Evolutionary conservation across 108 stramenopile genomes (phyloP), one percentile per base, ranked within the genome.

Genomic region (Skeletonema grethae): DNA sequence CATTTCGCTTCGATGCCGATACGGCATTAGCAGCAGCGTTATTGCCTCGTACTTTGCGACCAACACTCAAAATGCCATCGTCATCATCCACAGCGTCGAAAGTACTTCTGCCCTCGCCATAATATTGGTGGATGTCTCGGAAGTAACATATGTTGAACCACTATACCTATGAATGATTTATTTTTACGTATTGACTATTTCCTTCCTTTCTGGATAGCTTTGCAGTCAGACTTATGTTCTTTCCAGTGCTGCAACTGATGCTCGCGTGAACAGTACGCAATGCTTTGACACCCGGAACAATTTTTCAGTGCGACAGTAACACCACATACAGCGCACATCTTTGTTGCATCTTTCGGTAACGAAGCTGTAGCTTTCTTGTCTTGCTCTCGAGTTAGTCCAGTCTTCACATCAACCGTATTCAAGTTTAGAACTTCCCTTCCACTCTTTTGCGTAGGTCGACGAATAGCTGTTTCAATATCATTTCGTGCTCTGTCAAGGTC

Each of bases 191-290:
- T 34, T 34, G 6, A 34, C 32, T 60, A 28, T 59, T n/a, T 61
- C 5, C 11, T 18, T 67, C 8, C 9, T 28, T 60, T 62, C 34
- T 30, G 15, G 38, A 18, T 18, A 5, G 5, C 58, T 38, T 38
- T 60, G 24, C 67, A 69, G 0, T 6, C 57, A 11, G 58, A 15
- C 45, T 69, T 69, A 20, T 69, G 67, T 4, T 69, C 61, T 20
- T 60, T 60, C 67, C 67, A 69, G 58, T 69, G 31, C n/a, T 62
- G 24, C 16, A 62, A 10, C 58, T 62, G 60, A 43, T 62, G 60
- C 58, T 62, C 24, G 20, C 24, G 36, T 20, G 60, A 24, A 34
- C 60, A 69, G 45, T 62, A 62, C 13, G 60, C 60, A 7, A 62
- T 16, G 7, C 18, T 7, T 31, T 22, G 7, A 11, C 25, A 69